Conservation (phyloP, 148 eudicot species). For the Nepenthes gracilis region DNA sequence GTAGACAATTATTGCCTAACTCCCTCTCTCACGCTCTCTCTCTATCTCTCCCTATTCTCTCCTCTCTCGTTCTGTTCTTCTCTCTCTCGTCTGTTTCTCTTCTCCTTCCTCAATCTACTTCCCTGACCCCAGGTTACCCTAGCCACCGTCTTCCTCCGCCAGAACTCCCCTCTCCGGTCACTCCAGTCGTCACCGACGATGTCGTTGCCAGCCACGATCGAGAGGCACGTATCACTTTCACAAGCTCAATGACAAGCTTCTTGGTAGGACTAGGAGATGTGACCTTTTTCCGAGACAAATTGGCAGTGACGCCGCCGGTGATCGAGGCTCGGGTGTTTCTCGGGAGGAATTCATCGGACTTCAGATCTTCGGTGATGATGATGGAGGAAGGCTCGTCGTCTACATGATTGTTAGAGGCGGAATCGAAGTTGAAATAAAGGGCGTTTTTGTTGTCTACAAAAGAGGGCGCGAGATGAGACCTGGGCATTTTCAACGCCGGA, state of each 20-base stretch:
- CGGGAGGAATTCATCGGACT: slow-evolving; percentile 9
- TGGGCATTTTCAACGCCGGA: slow-evolving; percentile 53
- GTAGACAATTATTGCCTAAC: too few species aligned
- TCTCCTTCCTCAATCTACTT: too few species aligned
- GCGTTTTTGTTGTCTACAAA: slow-evolving; percentile 31
- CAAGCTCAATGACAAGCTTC: slow-evolving; percentile 76
- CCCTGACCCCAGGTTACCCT: too few species aligned
- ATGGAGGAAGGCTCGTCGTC: slow-evolving; percentile 10
- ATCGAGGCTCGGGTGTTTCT: slow-evolving; percentile 1
- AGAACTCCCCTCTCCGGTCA: too few species aligned
- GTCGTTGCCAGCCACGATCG: too few species aligned
- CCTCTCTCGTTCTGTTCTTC: too few species aligned
- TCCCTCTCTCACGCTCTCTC: too few species aligned
- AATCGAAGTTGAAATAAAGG: slow-evolving; percentile 18
- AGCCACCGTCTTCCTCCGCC: too few species aligned
- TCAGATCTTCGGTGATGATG: slow-evolving; percentile 39
- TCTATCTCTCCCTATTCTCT: too few species aligned
- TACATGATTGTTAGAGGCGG: not conserved
- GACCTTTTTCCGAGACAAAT: slow-evolving; percentile 83
- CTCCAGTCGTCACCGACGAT: too few species aligned
- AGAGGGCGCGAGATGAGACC: slow-evolving; percentile 32
- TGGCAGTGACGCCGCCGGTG: slow-evolving; percentile 38
- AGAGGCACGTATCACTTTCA: too few species aligned
- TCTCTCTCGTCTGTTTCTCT: too few species aligned
- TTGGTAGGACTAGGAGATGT: slow-evolving; percentile 77